Base-by-base conservation (phyloP, 2,329 filamentous ascomycete genomes). In the Pseudocercospora fijiensis region DNA sequence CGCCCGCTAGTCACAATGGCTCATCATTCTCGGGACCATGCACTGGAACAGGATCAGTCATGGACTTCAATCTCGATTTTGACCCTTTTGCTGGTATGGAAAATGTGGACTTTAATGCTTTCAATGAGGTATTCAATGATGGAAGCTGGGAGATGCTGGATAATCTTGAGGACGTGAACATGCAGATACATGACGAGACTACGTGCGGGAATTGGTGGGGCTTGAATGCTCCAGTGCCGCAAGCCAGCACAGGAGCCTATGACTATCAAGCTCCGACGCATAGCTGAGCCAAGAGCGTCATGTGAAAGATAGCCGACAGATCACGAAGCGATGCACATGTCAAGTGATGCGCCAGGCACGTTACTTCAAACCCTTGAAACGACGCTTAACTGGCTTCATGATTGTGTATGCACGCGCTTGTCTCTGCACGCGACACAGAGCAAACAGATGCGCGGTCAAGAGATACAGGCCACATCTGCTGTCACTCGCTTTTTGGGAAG, bases 51-150 rank as follows among this genome's bases (percentile, higher is more conserved):
- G 24, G 20, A 1, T 49, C 49, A 5, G 43, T 64, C 18, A 47
- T 41, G 9, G 43, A 61, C 28, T 65, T 64, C 41, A 52, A 62
- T 6, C n/a, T 62, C 22, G 57, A 66, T 57, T 66, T 60, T n/a
- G 57, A 57, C 30, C 24, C 53, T 6, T 56, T 63, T 61, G 13
- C 55, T 45, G 61, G 62, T 8, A 58, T 57, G 55, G 9, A 62
- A 30, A 63, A 57, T 11, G 51, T 65, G 1, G 62, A 69, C 53
- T 68, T 66, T 47, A 30, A 57, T 27, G 67, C 66, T 22, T 69
- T 66, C 58, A 64, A 68, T 51, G 30, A 57, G 22, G 67, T 69
- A 1, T 68, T 69, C 43, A 67, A 63, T 22, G 63, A 63, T 22
- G 56, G 57, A 8, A 58, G 57, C 16, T 68, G 64, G 66, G 64